Conservation (phyloP, 768 basidiomycete species). For the Amanita pseudoporphyria region DNA sequence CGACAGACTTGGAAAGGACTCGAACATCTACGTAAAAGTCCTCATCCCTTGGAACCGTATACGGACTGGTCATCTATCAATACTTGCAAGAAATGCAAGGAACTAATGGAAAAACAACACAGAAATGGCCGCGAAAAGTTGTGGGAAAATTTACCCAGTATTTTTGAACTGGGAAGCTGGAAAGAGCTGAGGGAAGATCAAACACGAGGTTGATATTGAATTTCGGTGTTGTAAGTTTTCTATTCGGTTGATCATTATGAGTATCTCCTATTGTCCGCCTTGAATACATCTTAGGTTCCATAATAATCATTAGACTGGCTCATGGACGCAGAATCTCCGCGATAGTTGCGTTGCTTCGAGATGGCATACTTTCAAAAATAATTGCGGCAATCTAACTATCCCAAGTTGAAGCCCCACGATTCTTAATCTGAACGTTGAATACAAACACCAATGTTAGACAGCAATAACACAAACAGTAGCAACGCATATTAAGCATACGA, state of each 20-base stretch:
- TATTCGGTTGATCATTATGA: background rate
- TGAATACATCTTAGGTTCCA: background rate
- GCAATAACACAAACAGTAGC: too few relatives aligned
- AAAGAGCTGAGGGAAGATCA: constrained; percentile 27
- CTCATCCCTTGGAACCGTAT: constrained; percentile 30
- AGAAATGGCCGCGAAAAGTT: constrained; percentile 25
- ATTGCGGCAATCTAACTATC: too few relatives aligned
- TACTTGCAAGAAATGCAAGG: constrained; percentile 24
- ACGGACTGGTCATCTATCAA: constrained; percentile 23
- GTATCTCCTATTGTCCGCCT: background rate
- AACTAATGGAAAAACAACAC: constrained; percentile 21
- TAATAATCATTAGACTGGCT: background rate
- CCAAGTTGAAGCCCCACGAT: too few relatives aligned
- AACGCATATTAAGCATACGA: too few relatives aligned
- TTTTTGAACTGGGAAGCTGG: constrained; percentile 31
- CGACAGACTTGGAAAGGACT: constrained; percentile 20
- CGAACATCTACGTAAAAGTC: constrained; percentile 24
- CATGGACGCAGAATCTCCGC: too few relatives aligned
- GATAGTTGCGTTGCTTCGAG: too few relatives aligned
- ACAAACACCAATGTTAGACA: too few relatives aligned
- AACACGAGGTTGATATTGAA: constrained; percentile 2
- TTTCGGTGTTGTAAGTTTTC: background rate
- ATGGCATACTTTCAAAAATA: too few relatives aligned
- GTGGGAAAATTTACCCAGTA: constrained; percentile 26
- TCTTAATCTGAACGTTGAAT: too few relatives aligned